Evolutionary conservation across 768 basidiomycete genomes (phyloP), one percentile per base, ranked within the genome.

Genomic region (Leccinum subtestaceum): DNA sequence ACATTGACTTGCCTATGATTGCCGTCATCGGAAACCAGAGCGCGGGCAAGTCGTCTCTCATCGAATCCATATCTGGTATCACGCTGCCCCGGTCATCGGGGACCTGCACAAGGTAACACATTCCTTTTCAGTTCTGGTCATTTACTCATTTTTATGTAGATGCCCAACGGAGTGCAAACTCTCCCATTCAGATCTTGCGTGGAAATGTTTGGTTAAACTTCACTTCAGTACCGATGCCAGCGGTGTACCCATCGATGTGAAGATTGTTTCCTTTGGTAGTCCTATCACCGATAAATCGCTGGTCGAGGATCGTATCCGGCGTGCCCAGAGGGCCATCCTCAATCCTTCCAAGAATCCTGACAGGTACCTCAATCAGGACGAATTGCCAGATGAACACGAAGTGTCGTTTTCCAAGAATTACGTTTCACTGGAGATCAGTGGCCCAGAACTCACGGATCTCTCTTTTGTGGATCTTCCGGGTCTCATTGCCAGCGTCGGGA

Each of bases 1-100:
- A 91, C 54, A 82, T 92, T 10, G 87, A 89, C 63, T 73, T 91
- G 0, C 89, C 90, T 0, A 82, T 84, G 61, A 89, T 91, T 32
- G 85, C 84, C 0, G 89, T 90, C 46, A 81, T 89, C 17, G 89
- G 89, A 1, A 80, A 78, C 2, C 89, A 91, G 62, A 87, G 84
- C 47, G 87, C 86, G 0, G 89, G 89, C 0, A 91, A 91, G 64
- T 89, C 87, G 0, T 91, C 89, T 0, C 77, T 91, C 4, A 90
- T 91, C 11, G 89, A 91, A 63, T 81, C 86, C 0, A 89, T 91
- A 48, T 88, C 87, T 0, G 87, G 88, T 0, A 82, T 91, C 17
- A 86, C 81, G 0, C 74, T 91, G 0, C 88, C 88, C 23, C 80
- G 88, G 10, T 86, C 85, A 0, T 76, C 83, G n/a, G 89, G 89